Conservation (phyloP, 2,329 filamentous ascomycete genomes). For the Pezicula radicicola region DNA sequence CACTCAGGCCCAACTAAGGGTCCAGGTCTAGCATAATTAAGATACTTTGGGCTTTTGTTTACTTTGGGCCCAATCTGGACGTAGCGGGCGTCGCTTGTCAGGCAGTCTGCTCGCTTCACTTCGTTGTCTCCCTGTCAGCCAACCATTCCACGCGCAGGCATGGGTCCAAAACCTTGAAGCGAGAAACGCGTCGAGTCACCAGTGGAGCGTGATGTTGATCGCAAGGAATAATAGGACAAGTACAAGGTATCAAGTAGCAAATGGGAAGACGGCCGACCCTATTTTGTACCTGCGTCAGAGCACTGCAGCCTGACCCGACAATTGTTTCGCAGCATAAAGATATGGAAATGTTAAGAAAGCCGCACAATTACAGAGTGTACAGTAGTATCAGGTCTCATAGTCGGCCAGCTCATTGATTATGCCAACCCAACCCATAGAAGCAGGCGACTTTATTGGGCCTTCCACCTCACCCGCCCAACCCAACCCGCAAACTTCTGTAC, state of each 20-base stretch:
- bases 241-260: not conserved
- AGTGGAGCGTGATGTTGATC: not conserved
- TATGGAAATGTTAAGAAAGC: no score
- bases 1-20: not conserved
- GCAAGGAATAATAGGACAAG: not conserved
- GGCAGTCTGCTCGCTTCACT: not conserved
- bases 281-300: constrained; percentile 25
- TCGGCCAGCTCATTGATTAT: no score
- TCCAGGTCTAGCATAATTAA: not conserved
- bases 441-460: constrained; percentile 41
- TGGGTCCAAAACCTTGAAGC: no score
- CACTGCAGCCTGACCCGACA: no score
- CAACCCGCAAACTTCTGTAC: constrained; percentile 69
- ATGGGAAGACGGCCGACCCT: constrained; percentile 1
- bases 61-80: not conserved
- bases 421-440: no score
- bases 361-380: no score
- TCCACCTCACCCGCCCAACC: constrained; percentile 74
- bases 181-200: not conserved
- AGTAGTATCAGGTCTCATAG: no score
- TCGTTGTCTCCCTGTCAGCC: not conserved
- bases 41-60: not conserved
- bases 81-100: not conserved
- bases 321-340: no score
- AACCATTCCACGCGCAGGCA: not conserved